Percentiles rank a stretch among this genome's conserved stretches.
Evolutionary conservation across 2,329 filamentous ascomycete genomes (phyloP).

Genomic region (Cordyceps tenuipes): DNA sequence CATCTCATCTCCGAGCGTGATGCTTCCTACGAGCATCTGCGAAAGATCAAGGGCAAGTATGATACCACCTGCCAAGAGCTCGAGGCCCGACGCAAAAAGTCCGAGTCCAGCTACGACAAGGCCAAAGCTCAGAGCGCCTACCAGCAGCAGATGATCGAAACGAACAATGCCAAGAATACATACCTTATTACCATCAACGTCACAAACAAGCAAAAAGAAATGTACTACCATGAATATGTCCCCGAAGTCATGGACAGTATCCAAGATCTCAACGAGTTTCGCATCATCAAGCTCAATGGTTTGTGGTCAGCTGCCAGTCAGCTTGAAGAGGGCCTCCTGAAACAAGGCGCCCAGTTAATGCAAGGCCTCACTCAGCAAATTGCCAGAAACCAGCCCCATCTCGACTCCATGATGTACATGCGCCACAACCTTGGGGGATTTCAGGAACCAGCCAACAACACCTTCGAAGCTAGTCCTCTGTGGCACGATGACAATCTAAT

Average conservation of each 20-base stretch:
- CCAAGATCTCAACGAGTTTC: constrained; percentile 87
- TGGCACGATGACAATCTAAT: constrained; percentile 93
- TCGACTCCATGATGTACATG: constrained; percentile 98
- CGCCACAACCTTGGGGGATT: constrained; percentile 78
- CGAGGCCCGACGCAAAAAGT: constrained; percentile 89
- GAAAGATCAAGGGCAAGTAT: constrained; percentile 89
- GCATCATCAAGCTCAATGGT: constrained; percentile 72
- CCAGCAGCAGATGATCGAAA: constrained; percentile 85
- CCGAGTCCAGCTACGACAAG: constrained; percentile 90
- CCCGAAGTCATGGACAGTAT: constrained; percentile 88
- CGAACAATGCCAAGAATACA: constrained; percentile 98
- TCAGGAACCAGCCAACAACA: constrained; percentile 76
- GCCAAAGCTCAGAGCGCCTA: constrained; percentile 84
- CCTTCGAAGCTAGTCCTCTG: constrained; percentile 88
- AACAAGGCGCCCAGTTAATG: constrained; percentile 63
- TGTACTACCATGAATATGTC: constrained; percentile 94
- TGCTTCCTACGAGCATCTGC: constrained; percentile 70
- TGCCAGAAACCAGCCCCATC: constrained; percentile 72
- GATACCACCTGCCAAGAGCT: constrained; percentile 90
- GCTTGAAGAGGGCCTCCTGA: constrained; percentile 72
- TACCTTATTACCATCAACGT: constrained; percentile 95
- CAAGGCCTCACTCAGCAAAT: constrained; percentile 73
- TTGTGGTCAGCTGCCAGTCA: constrained; percentile 75
- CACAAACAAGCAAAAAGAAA: constrained; percentile 95
- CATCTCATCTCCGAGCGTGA: constrained; percentile 90